phyloP scores from a whole-genome alignment of 768 basidiomycete genomes.

The Tylopilus sp. region DNA sequence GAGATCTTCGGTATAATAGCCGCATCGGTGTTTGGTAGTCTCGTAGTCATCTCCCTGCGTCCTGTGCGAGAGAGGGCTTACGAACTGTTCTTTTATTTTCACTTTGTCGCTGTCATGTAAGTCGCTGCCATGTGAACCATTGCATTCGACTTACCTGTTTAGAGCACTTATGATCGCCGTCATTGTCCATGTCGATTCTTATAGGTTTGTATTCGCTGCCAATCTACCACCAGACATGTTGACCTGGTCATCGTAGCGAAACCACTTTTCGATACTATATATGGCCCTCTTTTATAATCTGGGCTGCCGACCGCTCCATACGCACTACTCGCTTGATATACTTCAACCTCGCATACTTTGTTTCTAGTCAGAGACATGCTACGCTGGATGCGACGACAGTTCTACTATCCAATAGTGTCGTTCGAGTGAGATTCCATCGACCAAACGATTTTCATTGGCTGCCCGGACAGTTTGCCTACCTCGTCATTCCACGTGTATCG shows the following conservation, averaged over 20 bases:
- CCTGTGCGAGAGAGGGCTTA: slow-evolving; percentile 48
- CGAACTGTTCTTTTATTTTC: slow-evolving; percentile 48
- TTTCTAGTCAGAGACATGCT: slow-evolving; percentile 14
- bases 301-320: slow-evolving; percentile 50
- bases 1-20: slow-evolving; percentile 35
- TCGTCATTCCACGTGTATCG: slow-evolving; percentile 45
- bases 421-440: slow-evolving; percentile 43
- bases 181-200: slow-evolving; percentile 38
- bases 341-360: slow-evolving; percentile 40
- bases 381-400: slow-evolving; percentile 37
- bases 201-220: no score
- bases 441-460: slow-evolving; percentile 45
- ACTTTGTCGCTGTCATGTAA: slow-evolving; percentile 41
- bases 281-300: slow-evolving; percentile 51
- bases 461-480: slow-evolving; percentile 51
- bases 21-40: slow-evolving; percentile 33
- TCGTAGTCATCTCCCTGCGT: slow-evolving; percentile 46
- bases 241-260: slow-evolving; percentile 15
- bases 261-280: slow-evolving; percentile 28
- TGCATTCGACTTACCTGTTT: slow-evolving; percentile 35
- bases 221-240: no score
- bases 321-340: slow-evolving; percentile 41
- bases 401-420: slow-evolving; percentile 38
- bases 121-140: slow-evolving; percentile 15
- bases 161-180: slow-evolving; percentile 32